Evolutionary conservation across 768 basidiomycete species (phyloP).

Genomic region (Paxillus rubicundulus): DNA sequence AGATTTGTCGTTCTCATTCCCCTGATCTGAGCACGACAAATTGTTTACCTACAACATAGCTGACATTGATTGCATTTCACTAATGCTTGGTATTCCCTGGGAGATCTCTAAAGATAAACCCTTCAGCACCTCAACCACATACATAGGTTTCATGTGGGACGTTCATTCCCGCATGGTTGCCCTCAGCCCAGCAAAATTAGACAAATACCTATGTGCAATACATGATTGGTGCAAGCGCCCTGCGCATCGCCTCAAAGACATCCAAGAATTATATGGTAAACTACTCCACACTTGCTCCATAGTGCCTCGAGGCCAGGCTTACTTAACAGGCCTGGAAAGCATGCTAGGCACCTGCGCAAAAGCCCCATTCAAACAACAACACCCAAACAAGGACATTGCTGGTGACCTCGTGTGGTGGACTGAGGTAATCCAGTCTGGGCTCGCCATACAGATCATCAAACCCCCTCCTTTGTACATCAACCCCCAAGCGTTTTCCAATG

Average conservation of each 20-base stretch:
- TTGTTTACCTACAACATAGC: conserved; percentile 21
- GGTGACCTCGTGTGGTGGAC: conserved; percentile 1
- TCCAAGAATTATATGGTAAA: conserved; percentile 40
- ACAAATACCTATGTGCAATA: conserved; percentile 31
- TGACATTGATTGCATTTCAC: conserved; percentile 38
- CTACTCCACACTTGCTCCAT: conserved; percentile 36
- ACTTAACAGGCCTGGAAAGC: conserved; percentile 38
- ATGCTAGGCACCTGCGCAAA: conserved; percentile 30
- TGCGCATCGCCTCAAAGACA: conserved; percentile 32
- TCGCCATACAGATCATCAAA: conserved; percentile 26
- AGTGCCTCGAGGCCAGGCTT: conserved; percentile 34
- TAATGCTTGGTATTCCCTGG: conserved; percentile 31
- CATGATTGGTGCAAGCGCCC: conserved; percentile 18
- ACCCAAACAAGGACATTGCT: conserved; percentile 3
- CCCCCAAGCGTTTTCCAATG: conserved; percentile 40
- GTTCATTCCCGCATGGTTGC: conserved; percentile 20
- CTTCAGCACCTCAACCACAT: conserved; percentile 21
- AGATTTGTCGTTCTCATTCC: conserved; percentile 22
- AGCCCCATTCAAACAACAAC: conserved; percentile 32
- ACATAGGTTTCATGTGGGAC: conserved; percentile 36
- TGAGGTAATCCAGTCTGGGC: conserved; percentile 7
- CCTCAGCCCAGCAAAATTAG: conserved; percentile 20
- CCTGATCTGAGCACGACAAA: conserved; percentile 20
- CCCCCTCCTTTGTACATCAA: conserved; percentile 24
- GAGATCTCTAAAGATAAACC: conserved; percentile 32